A percentile compares a stretch with the other conserved stretches of the same genome.
These are phyloP conservation scores for Saccharomycopsis olivae DNA, from an alignment of 805 yeast species.

Conservation along the genomic window DNA sequence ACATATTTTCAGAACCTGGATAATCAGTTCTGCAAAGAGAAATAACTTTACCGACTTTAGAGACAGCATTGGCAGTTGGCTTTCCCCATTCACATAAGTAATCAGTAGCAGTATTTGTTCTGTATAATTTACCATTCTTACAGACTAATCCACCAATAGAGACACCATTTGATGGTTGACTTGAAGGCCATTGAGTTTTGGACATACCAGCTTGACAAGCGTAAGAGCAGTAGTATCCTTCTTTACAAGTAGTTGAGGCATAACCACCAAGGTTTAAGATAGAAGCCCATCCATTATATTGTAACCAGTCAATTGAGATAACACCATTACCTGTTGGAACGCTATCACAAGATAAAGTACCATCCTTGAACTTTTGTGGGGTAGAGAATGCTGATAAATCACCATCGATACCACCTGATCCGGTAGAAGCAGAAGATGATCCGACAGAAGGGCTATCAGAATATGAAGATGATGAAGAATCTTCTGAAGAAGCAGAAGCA, in stretches of 20 bases:
- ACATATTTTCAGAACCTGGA: slow-evolving; percentile 79
- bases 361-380: slow-evolving; percentile 64
- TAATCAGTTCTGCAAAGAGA: slow-evolving; percentile 71
- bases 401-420: slow-evolving; percentile 34
- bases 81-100: slow-evolving; percentile 60
- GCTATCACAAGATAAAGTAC: slow-evolving; percentile 47
- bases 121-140: slow-evolving; percentile 52
- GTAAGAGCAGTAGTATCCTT: slow-evolving; percentile 65
- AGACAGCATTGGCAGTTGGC: slow-evolving; percentile 41
- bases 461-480: slow-evolving; percentile 3
- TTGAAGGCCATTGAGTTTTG: slow-evolving; percentile 68
- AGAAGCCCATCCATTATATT: slow-evolving; percentile 79
- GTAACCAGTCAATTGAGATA: slow-evolving; percentile 57
- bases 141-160: slow-evolving; percentile 66
- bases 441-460: slow-evolving; percentile 21
- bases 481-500: slow-evolving; percentile 9
- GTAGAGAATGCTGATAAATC: slow-evolving; percentile 45
- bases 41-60: slow-evolving; percentile 39
- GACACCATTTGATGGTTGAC: slow-evolving; percentile 57
- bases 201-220: slow-evolving; percentile 77
- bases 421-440: slow-evolving; percentile 18
- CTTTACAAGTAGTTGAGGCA: slow-evolving; percentile 59
- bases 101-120: slow-evolving; percentile 39
- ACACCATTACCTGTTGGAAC: slow-evolving; percentile 86
- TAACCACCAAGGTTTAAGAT: slow-evolving; percentile 43